A percentile compares a stretch with the other conserved stretches of the same genome.
Evolutionary conservation across 2,329 filamentous ascomycete species (phyloP).

Genomic region (Thielaviopsis cerberus): DNA sequence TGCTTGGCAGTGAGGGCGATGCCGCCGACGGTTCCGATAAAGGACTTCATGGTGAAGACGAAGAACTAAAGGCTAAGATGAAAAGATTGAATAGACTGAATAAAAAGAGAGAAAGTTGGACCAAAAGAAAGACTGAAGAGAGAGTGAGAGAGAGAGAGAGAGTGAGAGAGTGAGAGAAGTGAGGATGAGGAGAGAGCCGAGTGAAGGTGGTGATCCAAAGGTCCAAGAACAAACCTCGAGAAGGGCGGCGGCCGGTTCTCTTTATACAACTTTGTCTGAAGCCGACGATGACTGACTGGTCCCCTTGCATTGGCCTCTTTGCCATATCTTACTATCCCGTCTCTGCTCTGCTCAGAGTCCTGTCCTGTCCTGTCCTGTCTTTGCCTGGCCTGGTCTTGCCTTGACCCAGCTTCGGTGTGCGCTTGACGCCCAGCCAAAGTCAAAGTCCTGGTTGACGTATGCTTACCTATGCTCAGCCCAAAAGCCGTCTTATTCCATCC

Average conservation of each 20-base stretch:
- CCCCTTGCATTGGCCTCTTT: constrained; percentile 1
- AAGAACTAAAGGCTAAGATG: not conserved
- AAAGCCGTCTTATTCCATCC: too few species aligned
- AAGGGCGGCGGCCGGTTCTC: not conserved
- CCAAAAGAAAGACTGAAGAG: not conserved
- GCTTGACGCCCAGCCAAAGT: too few species aligned
- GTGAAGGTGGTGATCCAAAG: constrained; percentile 8
- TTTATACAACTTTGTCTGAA: not conserved
- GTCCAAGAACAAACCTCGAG: constrained; percentile 1
- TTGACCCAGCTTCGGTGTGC: too few species aligned
- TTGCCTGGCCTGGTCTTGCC: too few species aligned
- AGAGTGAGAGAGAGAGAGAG: constrained; percentile 8
- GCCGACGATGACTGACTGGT: not conserved
- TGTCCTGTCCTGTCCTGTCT: too few species aligned
- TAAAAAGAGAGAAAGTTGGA: not conserved
- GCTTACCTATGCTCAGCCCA: too few species aligned
- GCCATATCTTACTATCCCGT: not conserved
- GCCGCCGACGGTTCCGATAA: constrained; percentile 2
- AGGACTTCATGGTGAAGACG: constrained; percentile 9
- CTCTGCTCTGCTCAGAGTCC: not conserved
- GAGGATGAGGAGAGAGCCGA: constrained; percentile 5
- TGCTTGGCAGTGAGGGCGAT: constrained; percentile 6
- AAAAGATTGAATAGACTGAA: not conserved
- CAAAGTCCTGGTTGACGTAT: too few species aligned
- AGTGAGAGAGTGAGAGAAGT: constrained; percentile 10